Conservation (phyloP, 768 basidiomycete genomes). For the Lactarius vividus region DNA sequence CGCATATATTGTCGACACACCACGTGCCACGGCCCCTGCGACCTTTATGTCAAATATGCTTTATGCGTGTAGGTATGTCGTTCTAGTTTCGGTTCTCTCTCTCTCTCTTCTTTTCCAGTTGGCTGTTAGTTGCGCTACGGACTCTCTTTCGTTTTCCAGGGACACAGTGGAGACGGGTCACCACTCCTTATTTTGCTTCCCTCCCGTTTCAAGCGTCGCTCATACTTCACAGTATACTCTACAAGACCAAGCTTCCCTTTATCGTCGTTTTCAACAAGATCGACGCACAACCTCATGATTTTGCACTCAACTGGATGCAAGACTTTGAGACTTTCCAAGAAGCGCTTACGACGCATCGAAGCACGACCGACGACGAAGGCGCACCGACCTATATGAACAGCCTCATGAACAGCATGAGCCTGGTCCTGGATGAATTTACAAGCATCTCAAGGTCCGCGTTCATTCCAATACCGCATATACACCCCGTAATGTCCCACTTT, state of each 20-base stretch:
- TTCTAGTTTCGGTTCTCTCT: neutral
- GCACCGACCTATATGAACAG: conserved; percentile 98
- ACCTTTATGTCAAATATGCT: conserved; percentile 99
- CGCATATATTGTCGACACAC: conserved; percentile 97
- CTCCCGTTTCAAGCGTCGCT: neutral
- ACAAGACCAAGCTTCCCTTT: conserved; percentile 97
- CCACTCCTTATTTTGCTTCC: neutral
- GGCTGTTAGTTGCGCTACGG: neutral
- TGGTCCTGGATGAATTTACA: conserved; percentile 99
- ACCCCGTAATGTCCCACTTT: neutral
- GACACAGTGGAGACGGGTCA: no score
- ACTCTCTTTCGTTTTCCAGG: no score
- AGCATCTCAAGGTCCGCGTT: conserved; percentile 78
- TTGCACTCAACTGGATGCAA: conserved; percentile 96
- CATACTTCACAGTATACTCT: conserved; percentile 66
- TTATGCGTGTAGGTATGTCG: conserved; percentile 87
- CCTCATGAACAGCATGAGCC: conserved; percentile 98
- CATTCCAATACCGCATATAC: neutral
- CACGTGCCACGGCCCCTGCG: conserved; percentile 88
- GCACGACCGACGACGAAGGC: conserved; percentile 71
- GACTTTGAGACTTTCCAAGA: conserved; percentile 96
- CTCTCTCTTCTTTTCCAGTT: no score
- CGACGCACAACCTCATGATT: conserved; percentile 85
- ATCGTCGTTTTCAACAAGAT: conserved; percentile 99
- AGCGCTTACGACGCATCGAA: conserved; percentile 71